phyloP scores from a whole-genome alignment of 495 filamentous ascomycete genomes.

The Hypoxylon cercidicola region DNA sequence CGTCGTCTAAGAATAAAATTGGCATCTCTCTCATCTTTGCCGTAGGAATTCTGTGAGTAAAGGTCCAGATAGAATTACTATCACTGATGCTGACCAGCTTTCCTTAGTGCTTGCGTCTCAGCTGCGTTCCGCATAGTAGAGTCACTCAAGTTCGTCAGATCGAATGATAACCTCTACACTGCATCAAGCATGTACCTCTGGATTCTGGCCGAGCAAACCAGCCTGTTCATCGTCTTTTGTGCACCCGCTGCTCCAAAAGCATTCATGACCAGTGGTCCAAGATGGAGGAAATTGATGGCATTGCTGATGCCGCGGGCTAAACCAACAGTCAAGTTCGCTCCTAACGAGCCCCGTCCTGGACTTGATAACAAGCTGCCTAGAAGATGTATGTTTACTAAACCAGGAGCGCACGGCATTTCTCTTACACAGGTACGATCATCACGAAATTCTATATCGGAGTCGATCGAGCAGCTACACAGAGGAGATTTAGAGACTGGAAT shows the following conservation, averaged over 20 bases:
- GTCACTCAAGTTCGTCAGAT: not conserved
- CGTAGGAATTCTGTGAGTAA: constrained; percentile 44
- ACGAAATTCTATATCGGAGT: not conserved
- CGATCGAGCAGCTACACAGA: not conserved
- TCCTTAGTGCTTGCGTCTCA: constrained; percentile 21
- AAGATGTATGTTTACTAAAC: not conserved
- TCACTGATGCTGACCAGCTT: not conserved
- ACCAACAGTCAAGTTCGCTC: not conserved
- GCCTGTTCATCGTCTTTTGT: constrained; percentile 27
- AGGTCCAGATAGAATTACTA: not conserved
- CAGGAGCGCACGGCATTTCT: not conserved
- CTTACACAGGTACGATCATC: not conserved
- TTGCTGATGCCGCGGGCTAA: not conserved
- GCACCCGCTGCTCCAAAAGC: constrained; percentile 17
- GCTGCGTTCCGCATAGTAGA: constrained; percentile 3
- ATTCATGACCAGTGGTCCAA: not conserved
- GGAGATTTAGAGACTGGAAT: not conserved
- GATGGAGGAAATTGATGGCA: not conserved
- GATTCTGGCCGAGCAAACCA: constrained; percentile 29
- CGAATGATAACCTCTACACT: constrained; percentile 8
- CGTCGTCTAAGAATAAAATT: constrained; percentile 41
- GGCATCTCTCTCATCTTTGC: constrained; percentile 44
- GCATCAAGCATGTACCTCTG: constrained; percentile 12
- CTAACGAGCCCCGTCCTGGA: not conserved
- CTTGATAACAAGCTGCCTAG: not conserved